Evolutionary conservation across 2,329 filamentous ascomycete genomes (phyloP).

Genomic region (Trematosphaeria pertusa): DNA sequence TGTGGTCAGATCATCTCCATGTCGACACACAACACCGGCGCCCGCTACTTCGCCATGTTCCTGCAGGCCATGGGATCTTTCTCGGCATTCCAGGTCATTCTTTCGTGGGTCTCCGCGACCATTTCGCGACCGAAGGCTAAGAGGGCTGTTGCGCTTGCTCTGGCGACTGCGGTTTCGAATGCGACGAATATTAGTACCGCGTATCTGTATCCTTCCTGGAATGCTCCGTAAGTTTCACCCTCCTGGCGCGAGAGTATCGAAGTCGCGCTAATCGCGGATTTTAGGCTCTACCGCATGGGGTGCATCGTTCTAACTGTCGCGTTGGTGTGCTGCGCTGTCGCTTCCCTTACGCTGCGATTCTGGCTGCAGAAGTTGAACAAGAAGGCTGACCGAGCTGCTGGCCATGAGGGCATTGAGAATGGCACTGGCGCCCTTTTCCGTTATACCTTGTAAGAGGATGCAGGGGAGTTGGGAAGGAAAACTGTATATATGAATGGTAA

Average conservation of each 20-base stretch:
- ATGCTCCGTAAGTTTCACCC: conserved; percentile 19
- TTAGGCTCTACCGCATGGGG: conserved; percentile 28
- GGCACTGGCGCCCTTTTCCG: conserved; percentile 20
- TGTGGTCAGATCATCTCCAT: conserved; percentile 48
- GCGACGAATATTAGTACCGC: conserved; percentile 44
- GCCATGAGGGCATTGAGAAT: conserved; percentile 22
- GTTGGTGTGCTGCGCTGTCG: conserved; percentile 19
- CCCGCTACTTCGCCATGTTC: conserved; percentile 69
- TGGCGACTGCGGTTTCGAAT: conserved; percentile 45
- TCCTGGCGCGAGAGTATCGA: neutral
- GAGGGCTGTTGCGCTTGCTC: conserved; percentile 36
- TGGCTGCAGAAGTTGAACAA: conserved; percentile 25
- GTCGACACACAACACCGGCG: conserved; percentile 57
- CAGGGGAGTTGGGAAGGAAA: too few relatives aligned
- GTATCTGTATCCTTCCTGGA: conserved; percentile 27
- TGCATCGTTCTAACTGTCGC: conserved; percentile 28
- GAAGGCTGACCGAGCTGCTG: conserved; percentile 16
- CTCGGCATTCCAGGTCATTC: conserved; percentile 38
- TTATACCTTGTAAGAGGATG: conserved; percentile 13
- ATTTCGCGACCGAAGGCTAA: conserved; percentile 45
- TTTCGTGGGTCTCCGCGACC: conserved; percentile 42
- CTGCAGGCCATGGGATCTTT: conserved; percentile 43
- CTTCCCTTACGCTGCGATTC: conserved; percentile 21
- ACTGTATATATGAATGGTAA: too few relatives aligned
- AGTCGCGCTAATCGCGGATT: rapidly evolving